Percentiles rank a stretch among this genome's conserved stretches.
Conservation (phyloP, 2,329 filamentous ascomycete species). For the Cercospora sp. region DNA sequence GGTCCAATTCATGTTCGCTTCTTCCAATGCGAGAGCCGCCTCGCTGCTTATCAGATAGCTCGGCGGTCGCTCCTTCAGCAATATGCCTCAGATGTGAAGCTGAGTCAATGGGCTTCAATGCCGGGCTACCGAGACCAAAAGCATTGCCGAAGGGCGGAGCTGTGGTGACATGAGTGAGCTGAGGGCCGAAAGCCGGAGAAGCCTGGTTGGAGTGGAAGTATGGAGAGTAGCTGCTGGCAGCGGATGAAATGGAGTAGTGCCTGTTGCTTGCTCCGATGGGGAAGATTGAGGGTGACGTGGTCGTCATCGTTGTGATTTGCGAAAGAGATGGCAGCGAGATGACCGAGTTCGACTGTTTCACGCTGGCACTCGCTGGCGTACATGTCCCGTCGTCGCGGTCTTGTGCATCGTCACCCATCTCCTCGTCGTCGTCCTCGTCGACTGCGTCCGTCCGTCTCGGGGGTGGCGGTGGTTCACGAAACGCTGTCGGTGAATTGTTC, state of each 20-base stretch:
- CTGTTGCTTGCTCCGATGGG: constrained; percentile 27
- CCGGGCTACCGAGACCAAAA: constrained; percentile 41
- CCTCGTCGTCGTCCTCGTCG: constrained; percentile 52
- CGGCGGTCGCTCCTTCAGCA: constrained; percentile 32
- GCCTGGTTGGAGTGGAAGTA: constrained; percentile 51
- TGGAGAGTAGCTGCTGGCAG: constrained; percentile 39
- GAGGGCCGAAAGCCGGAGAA: constrained; percentile 60
- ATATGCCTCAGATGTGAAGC: constrained; percentile 30
- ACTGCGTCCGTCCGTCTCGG: constrained; percentile 39
- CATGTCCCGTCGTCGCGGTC: constrained; percentile 16
- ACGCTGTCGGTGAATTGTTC: constrained; percentile 35
- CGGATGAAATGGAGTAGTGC: constrained; percentile 44
- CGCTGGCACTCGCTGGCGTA: constrained; percentile 38
- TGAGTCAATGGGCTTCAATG: constrained; percentile 58
- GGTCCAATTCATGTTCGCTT: constrained; percentile 47
- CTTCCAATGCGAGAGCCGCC: constrained; percentile 21
- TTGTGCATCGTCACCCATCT: constrained; percentile 56
- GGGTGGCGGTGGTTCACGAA: constrained; percentile 24
- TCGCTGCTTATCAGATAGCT: constrained; percentile 31
- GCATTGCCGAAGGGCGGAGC: constrained; percentile 24
- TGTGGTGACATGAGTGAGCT: constrained; percentile 33
- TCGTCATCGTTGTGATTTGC: constrained; percentile 46
- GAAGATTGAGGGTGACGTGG: constrained; percentile 35
- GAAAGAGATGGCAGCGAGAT: constrained; percentile 44
- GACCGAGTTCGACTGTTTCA: constrained; percentile 27